Evolutionary conservation across 805 yeast genomes (phyloP).

Genomic region (Zygosaccharomyces lentus): DNA sequence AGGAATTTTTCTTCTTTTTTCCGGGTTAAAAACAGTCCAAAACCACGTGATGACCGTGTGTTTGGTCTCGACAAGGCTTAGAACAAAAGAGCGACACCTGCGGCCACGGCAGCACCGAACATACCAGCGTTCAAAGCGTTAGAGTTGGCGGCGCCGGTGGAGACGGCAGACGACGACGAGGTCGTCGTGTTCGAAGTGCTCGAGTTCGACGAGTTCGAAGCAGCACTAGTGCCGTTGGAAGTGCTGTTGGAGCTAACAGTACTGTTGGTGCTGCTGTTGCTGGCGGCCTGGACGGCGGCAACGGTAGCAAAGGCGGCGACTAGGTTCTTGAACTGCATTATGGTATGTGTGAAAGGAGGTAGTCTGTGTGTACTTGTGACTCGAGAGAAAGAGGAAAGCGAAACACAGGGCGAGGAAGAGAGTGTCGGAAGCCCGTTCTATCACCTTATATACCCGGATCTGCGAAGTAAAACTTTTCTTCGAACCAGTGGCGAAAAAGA

Average conservation of each 20-base stretch:
- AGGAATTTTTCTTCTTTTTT: background rate
- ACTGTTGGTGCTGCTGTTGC: constrained; percentile 51
- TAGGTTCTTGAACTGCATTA: constrained; percentile 71
- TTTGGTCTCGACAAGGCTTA: too few relatives aligned
- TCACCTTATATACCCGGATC: constrained; percentile 5
- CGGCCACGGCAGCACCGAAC: constrained; percentile 81
- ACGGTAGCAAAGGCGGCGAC: constrained; percentile 66
- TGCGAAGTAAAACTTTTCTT: background rate
- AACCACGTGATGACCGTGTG: too few relatives aligned
- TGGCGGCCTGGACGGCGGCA: constrained; percentile 64
- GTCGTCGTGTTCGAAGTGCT: constrained; percentile 40
- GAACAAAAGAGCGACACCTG: constrained; percentile 60
- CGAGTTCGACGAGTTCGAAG: constrained; percentile 44
- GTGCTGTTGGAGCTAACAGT: constrained; percentile 53
- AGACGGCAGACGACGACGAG: constrained; percentile 38
- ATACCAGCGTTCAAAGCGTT: constrained; percentile 66
- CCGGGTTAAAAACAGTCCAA: too few relatives aligned
- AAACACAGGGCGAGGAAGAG: background rate
- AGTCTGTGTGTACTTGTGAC: too few relatives aligned
- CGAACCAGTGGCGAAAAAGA: background rate
- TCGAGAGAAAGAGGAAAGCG: background rate
- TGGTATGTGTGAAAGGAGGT: constrained; percentile 10
- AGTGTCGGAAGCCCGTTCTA: background rate
- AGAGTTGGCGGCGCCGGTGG: constrained; percentile 49
- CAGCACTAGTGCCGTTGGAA: constrained; percentile 29